phyloP scores from a whole-genome alignment of 1,284 basidiomycete genomes.

The Mrakiaceae sp. region DNA sequence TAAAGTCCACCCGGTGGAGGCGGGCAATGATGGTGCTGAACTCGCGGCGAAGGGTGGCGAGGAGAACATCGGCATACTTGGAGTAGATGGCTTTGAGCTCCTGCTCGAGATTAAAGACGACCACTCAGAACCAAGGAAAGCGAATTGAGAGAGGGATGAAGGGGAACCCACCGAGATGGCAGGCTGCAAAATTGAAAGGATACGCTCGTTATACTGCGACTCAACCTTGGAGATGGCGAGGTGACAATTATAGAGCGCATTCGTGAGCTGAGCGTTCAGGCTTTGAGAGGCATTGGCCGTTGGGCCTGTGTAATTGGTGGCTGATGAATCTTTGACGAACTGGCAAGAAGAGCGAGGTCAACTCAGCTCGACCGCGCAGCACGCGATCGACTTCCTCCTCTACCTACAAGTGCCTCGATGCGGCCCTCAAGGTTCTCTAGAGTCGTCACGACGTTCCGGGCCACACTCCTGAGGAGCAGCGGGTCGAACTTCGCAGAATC shows the following conservation, averaged over 20 bases:
- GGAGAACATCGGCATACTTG: constrained; percentile 55
- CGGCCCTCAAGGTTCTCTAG: constrained; percentile 54
- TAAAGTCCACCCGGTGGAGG: constrained; percentile 72
- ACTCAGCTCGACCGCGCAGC: not conserved
- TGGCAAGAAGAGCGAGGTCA: constrained; percentile 29
- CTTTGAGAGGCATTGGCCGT: constrained; percentile 63
- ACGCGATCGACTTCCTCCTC: not conserved
- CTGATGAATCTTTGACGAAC: constrained; percentile 64
- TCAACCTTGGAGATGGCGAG: constrained; percentile 54
- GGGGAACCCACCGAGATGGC: constrained; percentile 46
- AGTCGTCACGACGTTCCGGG: constrained; percentile 54
- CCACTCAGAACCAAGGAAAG: not conserved
- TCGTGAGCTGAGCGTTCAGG: constrained; percentile 62
- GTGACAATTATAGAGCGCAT: constrained; percentile 66
- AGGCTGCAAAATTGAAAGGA: constrained; percentile 50
- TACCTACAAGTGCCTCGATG: constrained; percentile 54
- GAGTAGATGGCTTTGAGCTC: constrained; percentile 50
- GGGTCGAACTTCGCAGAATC: constrained; percentile 91
- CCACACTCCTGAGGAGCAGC: constrained; percentile 62
- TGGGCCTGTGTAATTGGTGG: constrained; percentile 61
- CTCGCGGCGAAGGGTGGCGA: constrained; percentile 64
- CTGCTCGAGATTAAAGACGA: constrained; percentile 32
- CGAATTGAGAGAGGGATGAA: not conserved
- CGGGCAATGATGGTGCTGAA: constrained; percentile 61
- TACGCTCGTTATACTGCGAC: constrained; percentile 55